Evolutionary conservation across 345 rosid genomes (phyloP), one percentile per base, ranked within the genome.

Genomic region (Brassica incana): DNA sequence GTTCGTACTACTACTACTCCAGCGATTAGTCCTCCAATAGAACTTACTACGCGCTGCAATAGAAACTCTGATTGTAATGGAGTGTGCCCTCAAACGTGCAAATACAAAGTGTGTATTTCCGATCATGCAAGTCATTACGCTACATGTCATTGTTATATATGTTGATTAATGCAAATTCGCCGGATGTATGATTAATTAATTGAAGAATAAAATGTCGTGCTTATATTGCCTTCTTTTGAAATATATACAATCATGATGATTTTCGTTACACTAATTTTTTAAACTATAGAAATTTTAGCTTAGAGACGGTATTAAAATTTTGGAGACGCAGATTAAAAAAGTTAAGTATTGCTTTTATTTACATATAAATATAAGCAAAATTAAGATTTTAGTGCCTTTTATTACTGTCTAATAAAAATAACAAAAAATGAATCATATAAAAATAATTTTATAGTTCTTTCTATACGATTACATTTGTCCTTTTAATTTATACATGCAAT

Each of bases 1-100:
- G 43, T 6, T 35, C 43, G 9, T 16, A 15, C 43, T 23, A 0
- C 43, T 23, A 0, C 58, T 50, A 64, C 27, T 10, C 16, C 72
- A 54, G 4, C 25, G 25, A 38, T 6, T 15, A 68, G 5, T 40
- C 27, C 35, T 32, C 12, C 0, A 1, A 40, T 16, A 2, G 23
- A 50, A 16, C 38, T 6, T 65, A 8, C 3, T 61, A 61, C 15
- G 15, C 67, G 8, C 29, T 78, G 77, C 61, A 1, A 36, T 0
- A 0, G 0, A 10, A 78, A 71, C 77, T 11, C 60, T 25, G 25
- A 29, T 7, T 72, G 72, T 58, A 2, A 1, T 18, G 1, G 10
- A 71, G 15, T 11, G 10, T 72, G 81, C 40, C 67, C 72, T 14
- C 20, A 25, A 72, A 11, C 66, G 5, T 78, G 77, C 77, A 78